Evolutionary conservation across 495 filamentous ascomycete species (phyloP).

Genomic region (Xylaria curta): DNA sequence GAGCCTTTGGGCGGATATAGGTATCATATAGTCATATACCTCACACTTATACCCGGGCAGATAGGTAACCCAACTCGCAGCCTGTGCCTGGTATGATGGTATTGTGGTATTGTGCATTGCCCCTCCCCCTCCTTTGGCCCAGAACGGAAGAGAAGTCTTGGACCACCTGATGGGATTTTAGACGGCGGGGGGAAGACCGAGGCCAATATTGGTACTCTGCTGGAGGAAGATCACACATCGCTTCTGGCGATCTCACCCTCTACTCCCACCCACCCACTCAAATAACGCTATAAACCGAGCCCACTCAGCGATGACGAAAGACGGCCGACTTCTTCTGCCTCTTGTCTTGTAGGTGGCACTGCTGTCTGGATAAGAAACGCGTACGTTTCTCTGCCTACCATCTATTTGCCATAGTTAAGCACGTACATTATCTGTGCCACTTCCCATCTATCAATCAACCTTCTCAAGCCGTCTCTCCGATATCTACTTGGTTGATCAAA

Average conservation of each 20-base stretch:
- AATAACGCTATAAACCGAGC: constrained; percentile 6
- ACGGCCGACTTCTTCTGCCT: background rate
- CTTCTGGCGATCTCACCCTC: constrained; percentile 20
- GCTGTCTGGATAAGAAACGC: constrained; percentile 9
- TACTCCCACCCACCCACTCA: constrained; percentile 6
- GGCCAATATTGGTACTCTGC: background rate
- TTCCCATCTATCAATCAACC: background rate
- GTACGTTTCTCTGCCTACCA: constrained; percentile 7
- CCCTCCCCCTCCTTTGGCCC: constrained; percentile 23
- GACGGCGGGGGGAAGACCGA: constrained; percentile 21
- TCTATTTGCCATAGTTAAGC: background rate
- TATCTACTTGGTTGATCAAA: constrained; percentile 20
- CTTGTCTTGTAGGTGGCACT: background rate
- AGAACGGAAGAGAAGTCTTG: constrained; percentile 24
- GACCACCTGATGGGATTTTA: constrained; percentile 25
- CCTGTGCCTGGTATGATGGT: constrained; percentile 13
- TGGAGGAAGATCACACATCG: constrained; percentile 19
- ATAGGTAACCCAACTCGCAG: background rate
- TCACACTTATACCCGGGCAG: background rate
- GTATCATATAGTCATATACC: background rate
- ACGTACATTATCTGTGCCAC: background rate
- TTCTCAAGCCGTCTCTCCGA: background rate
- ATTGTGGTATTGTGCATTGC: constrained; percentile 6
- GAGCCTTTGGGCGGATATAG: constrained; percentile 2
- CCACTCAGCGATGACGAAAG: constrained; percentile 23